A percentile compares a stretch with the other conserved stretches of the same genome.
These are phyloP conservation scores for Saccharomyces pastorianus DNA, from an alignment of 1,139 yeast species.

Conservation along the genomic window DNA sequence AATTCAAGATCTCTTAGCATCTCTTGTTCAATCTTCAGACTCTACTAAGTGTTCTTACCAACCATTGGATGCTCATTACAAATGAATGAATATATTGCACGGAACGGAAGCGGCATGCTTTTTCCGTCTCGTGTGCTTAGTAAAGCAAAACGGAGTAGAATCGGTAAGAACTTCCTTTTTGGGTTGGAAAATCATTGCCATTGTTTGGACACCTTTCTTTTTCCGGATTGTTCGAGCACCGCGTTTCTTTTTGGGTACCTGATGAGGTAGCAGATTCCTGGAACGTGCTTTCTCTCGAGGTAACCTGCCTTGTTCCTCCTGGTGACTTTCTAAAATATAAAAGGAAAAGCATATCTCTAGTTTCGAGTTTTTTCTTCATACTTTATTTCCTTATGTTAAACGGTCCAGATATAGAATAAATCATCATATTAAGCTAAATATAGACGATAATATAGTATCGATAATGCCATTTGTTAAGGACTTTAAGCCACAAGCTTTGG, in stretches of 20 bases:
- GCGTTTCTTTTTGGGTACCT: background rate
- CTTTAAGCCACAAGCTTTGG: slow-evolving; percentile 25
- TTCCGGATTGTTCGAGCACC: background rate
- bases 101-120: background rate
- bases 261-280: background rate
- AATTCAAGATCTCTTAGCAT: background rate
- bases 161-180: background rate
- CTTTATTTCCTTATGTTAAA: background rate
- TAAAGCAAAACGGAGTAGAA: background rate
- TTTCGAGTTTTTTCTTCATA: background rate
- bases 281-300: background rate
- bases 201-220: background rate
- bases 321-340: background rate
- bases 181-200: background rate
- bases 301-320: background rate
- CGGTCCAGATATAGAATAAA: background rate
- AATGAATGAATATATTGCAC: background rate
- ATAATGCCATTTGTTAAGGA: slow-evolving; percentile 26
- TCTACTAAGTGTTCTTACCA: background rate
- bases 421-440: slow-evolving; percentile 3
- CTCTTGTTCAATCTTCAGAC: background rate
- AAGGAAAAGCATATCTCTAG: background rate
- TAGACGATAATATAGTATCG: background rate
- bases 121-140: background rate
- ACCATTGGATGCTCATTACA: background rate